phyloP scores from a whole-genome alignment of 23 red algal genomes.

The Chondrus crispus region DNA sequence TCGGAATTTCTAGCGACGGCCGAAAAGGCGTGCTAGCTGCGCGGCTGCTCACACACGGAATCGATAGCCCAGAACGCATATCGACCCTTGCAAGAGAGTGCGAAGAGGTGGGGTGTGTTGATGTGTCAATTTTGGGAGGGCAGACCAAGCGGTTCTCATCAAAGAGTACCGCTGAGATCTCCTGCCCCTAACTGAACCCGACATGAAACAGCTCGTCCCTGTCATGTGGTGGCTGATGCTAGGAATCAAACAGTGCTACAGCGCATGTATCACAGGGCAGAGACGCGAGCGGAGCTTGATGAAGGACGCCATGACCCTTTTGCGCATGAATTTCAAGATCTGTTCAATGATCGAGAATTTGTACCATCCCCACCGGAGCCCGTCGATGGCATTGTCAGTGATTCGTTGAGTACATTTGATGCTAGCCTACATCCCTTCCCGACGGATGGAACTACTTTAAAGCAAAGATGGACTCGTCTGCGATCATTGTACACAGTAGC shows the following conservation, averaged over 20 bases:
- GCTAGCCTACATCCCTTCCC: background rate
- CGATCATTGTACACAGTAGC: background rate
- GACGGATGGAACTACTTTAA: conserved; percentile 7
- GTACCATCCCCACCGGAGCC: background rate
- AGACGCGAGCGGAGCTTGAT: background rate
- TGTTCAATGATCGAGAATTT: conserved; percentile 7
- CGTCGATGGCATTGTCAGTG: background rate
- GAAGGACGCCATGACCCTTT: background rate
- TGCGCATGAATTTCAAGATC: background rate
- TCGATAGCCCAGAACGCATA: background rate
- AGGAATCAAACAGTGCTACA: background rate
- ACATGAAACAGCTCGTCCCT: background rate
- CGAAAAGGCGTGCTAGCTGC: background rate
- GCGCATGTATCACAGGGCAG: background rate
- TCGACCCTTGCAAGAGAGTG: background rate
- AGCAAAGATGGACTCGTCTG: background rate
- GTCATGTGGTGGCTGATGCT: conserved; percentile 7
- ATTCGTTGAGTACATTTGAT: background rate
- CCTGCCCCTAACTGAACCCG: conserved; percentile 15
- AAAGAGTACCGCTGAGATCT: background rate
- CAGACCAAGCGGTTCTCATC: background rate
- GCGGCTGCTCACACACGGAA: background rate
- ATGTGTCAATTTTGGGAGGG: background rate
- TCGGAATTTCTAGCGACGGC: background rate
- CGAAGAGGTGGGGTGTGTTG: background rate